Percentiles rank a stretch among this genome's conserved stretches.
Evolutionary conservation across 2,329 filamentous ascomycete genomes (phyloP).

Genomic region (Pseudogymnoascus sp.): DNA sequence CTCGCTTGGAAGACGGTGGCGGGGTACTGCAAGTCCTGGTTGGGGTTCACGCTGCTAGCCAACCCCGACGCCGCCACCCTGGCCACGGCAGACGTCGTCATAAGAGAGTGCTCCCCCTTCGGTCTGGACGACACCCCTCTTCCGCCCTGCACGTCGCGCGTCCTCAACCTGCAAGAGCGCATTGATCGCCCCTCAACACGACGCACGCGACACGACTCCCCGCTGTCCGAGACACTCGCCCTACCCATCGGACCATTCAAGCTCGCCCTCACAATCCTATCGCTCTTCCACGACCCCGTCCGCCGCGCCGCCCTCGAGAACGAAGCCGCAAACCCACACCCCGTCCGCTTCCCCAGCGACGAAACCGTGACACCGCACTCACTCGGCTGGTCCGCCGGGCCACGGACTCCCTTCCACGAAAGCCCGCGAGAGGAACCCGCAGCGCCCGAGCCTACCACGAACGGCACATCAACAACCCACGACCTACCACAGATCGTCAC

Average conservation of each 20-base stretch:
- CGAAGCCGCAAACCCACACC: neutral
- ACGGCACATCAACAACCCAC: neutral
- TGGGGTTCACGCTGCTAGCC: constrained; percentile 19
- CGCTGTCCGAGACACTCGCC: constrained; percentile 12
- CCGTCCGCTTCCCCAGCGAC: neutral
- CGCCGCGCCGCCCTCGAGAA: neutral
- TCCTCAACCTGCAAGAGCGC: constrained; percentile 20
- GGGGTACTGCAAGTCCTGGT: constrained; percentile 25
- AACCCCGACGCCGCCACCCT: neutral
- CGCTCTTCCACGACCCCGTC: constrained; percentile 14
- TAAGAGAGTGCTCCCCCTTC: constrained; percentile 16
- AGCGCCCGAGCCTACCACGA: neutral
- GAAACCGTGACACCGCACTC: constrained; percentile 1
- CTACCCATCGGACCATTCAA: constrained; percentile 24
- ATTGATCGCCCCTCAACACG: constrained; percentile 12
- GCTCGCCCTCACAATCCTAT: constrained; percentile 22
- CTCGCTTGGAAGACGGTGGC: constrained; percentile 22
- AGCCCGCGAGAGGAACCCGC: neutral
- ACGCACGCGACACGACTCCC: neutral
- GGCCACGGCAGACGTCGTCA: constrained; percentile 17
- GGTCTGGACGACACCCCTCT: neutral
- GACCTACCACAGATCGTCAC: neutral
- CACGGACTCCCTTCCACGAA: neutral
- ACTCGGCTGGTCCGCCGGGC: neutral
- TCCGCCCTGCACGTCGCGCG: constrained; percentile 11